Evolutionary conservation across 345 rosid species (phyloP), one percentile per base, ranked within the genome.

Genomic region (Kandelia obovata): DNA sequence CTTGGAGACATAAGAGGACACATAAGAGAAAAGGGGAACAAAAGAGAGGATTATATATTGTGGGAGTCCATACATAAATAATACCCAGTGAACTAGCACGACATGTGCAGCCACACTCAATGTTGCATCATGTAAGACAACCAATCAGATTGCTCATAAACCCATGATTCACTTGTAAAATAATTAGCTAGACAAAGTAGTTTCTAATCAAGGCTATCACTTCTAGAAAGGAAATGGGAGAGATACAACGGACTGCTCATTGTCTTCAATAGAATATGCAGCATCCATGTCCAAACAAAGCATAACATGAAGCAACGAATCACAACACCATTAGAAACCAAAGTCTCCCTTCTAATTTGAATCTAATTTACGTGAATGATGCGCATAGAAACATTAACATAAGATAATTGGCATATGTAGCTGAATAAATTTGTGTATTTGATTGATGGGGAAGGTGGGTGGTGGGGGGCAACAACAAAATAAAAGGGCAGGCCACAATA

Each of bases 51-150:
- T 76, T 66, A 39, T 84, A 71, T 74, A 74, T 58, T 64, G 65
- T 64, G 68, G 64, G 82, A 77, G 79, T 71, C 79, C 73, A 75
- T 72, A 74, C 39, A 77, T 62, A 69, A 82, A 75, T 80, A 77
- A 80, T 76, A 80, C 68, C 68, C 69, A 78, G 73, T 70, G 57
- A 59, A 69, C 65, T 77, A 74, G 70, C 27, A 13, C 67, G 84
- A 66, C 82, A 46, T 75, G 74, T 74, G 68, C 65, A 69, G 78
- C 75, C 87, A 75, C 75, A 52, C 71, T 79, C 74, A 65, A 58
- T 67, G 84, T 65, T 79, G 79, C 78, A 64, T 73, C 85, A 81
- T 82, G 81, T 81, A 80, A 73, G 82, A 69, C 86, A 82, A 67
- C 73, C 74, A 67, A 77, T 79, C 74, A 77, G 71, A 67, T 70